Evolutionary conservation across 345 rosid genomes (phyloP), one percentile per base, ranked within the genome.

Genomic region (Boechera divaricarpa): DNA sequence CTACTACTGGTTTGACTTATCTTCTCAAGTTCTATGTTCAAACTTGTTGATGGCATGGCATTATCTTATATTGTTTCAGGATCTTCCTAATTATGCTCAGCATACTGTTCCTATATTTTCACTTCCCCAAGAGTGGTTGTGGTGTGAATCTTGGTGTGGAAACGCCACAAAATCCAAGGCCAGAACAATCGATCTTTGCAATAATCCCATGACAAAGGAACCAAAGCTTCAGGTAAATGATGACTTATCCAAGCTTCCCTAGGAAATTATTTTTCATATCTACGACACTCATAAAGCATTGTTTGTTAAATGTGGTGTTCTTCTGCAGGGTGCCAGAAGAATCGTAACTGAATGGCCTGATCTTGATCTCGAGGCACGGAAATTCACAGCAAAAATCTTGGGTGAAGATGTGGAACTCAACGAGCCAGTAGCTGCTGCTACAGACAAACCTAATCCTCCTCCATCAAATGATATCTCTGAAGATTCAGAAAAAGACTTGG

Each of bases 131-230:
- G 99, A 95, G 79, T 95, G 99, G 99, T 72, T 95, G 38, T 91
- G 99, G 99, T 95, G 99, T 62, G 99, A 95, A 75, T 95, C 99
- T 38, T 95, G 99, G 99, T 95, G 99, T 62, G 99, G 99, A 69
- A 93, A 89, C 80, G 88, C 96, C 75, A 91, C 99, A 60, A 95
- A 95, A 83, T 69, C 92, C n/a, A 92, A 81, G 77, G 99, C 99
- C 63, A 92, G 89, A 79, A 94, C 98, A 38, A 92, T 94, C 47
- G 98, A 94, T 77, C 96, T 95, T 74, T 95, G 99, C 91, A 95
- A 95, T 82, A 95, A 95, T 84, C 99, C 98, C 52, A 95, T 92
- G 99, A 95, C 98, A 42, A 95, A 95, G 80, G 99, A 95, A 76
- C 99, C 99, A 53, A 95, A 95, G 79, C 98, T 95, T 81, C 89